These are phyloP conservation scores for Medicago ruthenica DNA, from an alignment of 306 rosid species.

Conservation along the genomic window DNA sequence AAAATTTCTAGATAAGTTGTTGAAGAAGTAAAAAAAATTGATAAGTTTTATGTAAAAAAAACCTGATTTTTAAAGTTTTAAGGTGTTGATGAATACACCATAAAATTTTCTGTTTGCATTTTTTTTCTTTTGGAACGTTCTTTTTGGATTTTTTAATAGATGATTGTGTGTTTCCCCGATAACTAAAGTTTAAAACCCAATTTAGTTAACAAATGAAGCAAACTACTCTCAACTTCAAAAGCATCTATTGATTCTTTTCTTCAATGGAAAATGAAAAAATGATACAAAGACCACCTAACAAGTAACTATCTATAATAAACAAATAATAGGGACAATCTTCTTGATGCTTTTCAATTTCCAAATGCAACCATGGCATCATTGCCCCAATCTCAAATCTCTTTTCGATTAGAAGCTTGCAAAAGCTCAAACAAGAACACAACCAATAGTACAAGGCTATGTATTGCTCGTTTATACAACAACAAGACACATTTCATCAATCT, in stretches of 20 bases:
- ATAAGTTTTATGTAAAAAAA: too few species aligned
- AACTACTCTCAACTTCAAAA: not conserved
- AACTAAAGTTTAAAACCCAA: too few species aligned
- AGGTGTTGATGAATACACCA: too few species aligned
- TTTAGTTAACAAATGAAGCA: not conserved
- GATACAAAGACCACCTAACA: conserved; percentile 18
- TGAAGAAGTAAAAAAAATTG: too few species aligned
- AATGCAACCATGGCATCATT: conserved; percentile 50
- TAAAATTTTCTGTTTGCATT: too few species aligned
- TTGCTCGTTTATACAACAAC: conserved; percentile 33
- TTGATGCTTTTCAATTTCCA: not conserved
- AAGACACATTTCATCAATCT: not conserved
- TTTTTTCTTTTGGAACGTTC: too few species aligned
- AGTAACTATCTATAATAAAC: not conserved
- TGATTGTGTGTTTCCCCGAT: too few species aligned
- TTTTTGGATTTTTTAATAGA: too few species aligned
- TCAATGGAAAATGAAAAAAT: not conserved
- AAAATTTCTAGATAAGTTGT: too few species aligned
- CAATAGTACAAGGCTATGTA: conserved; percentile 13
- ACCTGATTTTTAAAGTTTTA: too few species aligned
- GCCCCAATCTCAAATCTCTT: conserved; percentile 23
- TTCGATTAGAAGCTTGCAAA: conserved; percentile 19
- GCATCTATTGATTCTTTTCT: conserved; percentile 25
- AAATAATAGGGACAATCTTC: not conserved
- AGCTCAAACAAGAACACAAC: conserved; percentile 1